Base-by-base conservation (phyloP, 192 early-diverging fungal species). In the Coemansia erecta region DNA sequence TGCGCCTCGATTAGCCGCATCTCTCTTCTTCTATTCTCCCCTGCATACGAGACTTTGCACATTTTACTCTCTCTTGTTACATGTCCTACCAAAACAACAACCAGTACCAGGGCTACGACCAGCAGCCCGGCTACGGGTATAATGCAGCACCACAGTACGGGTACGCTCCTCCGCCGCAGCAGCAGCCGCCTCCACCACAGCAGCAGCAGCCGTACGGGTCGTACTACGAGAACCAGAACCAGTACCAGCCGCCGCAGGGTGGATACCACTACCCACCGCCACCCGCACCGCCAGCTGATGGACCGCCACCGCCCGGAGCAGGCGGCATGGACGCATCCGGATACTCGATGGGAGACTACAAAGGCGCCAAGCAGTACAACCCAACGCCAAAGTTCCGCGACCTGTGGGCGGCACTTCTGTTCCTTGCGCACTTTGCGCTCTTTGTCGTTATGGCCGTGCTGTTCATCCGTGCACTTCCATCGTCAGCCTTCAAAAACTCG, bases 361-460 rank as follows among this genome's bases (percentile, higher is more conserved):
- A 72, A 48, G 76, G 69, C n/a, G 69, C 67, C 15, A 63, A 72
- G 55, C 58, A 76, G 66, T 81, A 72, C 69, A 76, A 69, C 66
- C 63, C 60, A 33, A 60, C 67, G 41, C 80, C 80, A 45, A 70
- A 70, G 54, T 82, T 78, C 59, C 80, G 72, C 21, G 80, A 82
- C 63, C 53, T 67, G 46, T 82, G 80, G 80, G 80, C 80, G 4
- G 75, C 75, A 9, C 46, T 78, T 9, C 53, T 74, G 62, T 82
- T 77, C 53, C 58, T 82, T 0, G 58, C 58, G 41, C 64, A 73
- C 47, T 56, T 82, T 49, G 80, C 66, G n/a, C 60, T 68, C 47
- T 82, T 78, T 44, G 68, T 74, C 21, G 80, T 78, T 0, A 64
- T 78, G 43, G 66, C 66, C 0, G 75, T 55, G 41, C 57, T 82